Evolutionary conservation across 2,329 filamentous ascomycete species (phyloP), one percentile per base, ranked within the genome.

Genomic region (Lecanicillium sp.): DNA sequence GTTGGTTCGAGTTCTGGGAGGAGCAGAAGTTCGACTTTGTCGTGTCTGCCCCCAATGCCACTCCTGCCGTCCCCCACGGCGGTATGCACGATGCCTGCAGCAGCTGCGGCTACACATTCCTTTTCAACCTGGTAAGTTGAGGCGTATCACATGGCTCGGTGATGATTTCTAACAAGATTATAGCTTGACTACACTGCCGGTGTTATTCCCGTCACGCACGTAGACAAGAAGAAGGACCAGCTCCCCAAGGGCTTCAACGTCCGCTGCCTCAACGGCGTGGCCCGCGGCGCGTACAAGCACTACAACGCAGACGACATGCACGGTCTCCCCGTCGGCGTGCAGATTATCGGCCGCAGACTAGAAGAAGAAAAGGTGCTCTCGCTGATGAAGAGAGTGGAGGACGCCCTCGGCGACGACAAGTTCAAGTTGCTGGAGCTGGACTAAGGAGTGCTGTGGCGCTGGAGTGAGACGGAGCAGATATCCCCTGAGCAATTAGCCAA

Each of bases 51-150:
- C 89, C 84, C 0, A 95, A 96, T 63, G 89, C 90, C 0, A 95
- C 89, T 0, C 90, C 90, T 1, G 90, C 90, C 1, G 79, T 95
- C 3, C 90, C 90, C 1, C 90, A 95, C 62, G 80, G 83, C 39
- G 90, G 82, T 0, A 96, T 95, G 89, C 79, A 81, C 55, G 83
- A 91, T 57, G 88, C 88, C 3, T 82, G 93, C 37, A 86, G 85
- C 53, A 88, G 84, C 55, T 96, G 90, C 59, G 90, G 89, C 1
- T 96, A 97, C 61, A 96, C 90, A 0, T 95, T 96, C 62, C 67
- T 95, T 48, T 97, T 93, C 71, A 96, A 96, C 58, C 55, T 96
- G 59, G 84, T 87, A 69, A 66, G 79, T 69, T 6, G 11, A 20
- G 6, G 27, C 7, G 21, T 11, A 10, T 3, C 8, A 7, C 1